Conservation (phyloP, 2,329 filamentous ascomycete species). For the Aschersonia sp. region DNA sequence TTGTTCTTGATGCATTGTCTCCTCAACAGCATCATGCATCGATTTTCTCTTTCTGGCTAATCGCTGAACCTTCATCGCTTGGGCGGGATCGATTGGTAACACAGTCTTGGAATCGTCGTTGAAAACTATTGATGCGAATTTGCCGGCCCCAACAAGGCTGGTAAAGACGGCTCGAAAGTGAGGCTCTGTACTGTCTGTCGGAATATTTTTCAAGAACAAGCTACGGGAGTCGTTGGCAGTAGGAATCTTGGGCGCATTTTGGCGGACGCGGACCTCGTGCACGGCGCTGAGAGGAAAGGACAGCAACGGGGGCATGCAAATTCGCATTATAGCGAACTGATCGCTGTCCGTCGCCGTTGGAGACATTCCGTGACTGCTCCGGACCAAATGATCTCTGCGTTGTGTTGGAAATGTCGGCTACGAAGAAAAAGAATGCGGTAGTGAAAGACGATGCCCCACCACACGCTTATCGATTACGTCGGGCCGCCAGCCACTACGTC, state of each 20-base stretch:
- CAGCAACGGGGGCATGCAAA: conserved; percentile 49
- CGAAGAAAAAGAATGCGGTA: too few relatives aligned
- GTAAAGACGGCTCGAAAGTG: conserved; percentile 67
- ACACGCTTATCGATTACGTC: conserved; percentile 2
- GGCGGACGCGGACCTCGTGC: conserved; percentile 79
- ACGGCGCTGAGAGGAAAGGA: conserved; percentile 47
- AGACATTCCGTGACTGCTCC: background rate
- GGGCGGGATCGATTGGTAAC: conserved; percentile 29
- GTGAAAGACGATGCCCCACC: background rate
- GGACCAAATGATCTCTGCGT: too few relatives aligned
- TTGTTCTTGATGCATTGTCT: conserved; percentile 39
- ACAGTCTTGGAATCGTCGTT: conserved; percentile 40
- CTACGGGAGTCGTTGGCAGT: conserved; percentile 62
- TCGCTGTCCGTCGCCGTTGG: conserved; percentile 13
- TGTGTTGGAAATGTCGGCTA: too few relatives aligned
- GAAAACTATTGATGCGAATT: conserved; percentile 67
- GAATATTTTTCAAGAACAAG: conserved; percentile 83
- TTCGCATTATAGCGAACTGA: conserved; percentile 55
- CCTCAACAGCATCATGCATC: conserved; percentile 38
- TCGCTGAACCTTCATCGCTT: conserved; percentile 25
- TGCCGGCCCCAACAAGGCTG: conserved; percentile 58
- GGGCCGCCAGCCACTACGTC: too few relatives aligned
- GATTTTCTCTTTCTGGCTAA: conserved; percentile 26
- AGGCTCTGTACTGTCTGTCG: conserved; percentile 64
- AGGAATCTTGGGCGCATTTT: conserved; percentile 66